Evolutionary conservation across 768 basidiomycete species (phyloP), one percentile per base, ranked within the genome.

Genomic region (Pleurotus tuber-regium): DNA sequence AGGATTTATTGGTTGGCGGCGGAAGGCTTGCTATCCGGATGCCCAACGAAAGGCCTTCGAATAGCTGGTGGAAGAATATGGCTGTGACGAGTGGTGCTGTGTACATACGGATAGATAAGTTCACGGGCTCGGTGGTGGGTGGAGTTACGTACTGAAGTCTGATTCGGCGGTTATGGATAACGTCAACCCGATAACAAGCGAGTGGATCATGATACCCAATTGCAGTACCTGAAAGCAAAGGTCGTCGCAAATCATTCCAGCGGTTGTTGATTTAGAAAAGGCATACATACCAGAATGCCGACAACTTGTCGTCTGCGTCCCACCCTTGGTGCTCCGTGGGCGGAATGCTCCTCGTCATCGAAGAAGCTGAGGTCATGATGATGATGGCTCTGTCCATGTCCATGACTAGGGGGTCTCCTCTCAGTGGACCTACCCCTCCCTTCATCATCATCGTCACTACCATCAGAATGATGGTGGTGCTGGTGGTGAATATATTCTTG

Each of bases 161-260:
- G 79, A 57, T 14, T 87, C 85, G 4, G 76, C 71, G 3, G 86
- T 80, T 50, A 92, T 57, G 1, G 87, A 78, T 16, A 92, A 70
- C 3, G 90, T 92, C 18, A 92, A 63, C 2, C 90, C 90, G 51
- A 92, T 89, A 26, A 92, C 80, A 40, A 92, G 63, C 2, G 90
- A 86, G 61, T 93, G 83, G 43, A 94, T 76, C 89, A 94, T 87
- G 59, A 95, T 89, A 40, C 92, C 82, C 2, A 87, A 61, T 78
- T 95, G 87, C 29, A 95, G 71, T 26, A 89, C 82, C 89, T 91
- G 46, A 21, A n/a, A n/a, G n/a, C 21, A 40, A 25, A 10, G 31
- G 25, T 24, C 30, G 42, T 42, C 35, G 16, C 16, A 35, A 18
- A 23, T 14, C 18, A 48, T 38, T 16, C 49, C n/a, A n/a, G n/a